Evolutionary conservation across 768 basidiomycete species (phyloP).

Genomic region (Phanerochaete sordida): DNA sequence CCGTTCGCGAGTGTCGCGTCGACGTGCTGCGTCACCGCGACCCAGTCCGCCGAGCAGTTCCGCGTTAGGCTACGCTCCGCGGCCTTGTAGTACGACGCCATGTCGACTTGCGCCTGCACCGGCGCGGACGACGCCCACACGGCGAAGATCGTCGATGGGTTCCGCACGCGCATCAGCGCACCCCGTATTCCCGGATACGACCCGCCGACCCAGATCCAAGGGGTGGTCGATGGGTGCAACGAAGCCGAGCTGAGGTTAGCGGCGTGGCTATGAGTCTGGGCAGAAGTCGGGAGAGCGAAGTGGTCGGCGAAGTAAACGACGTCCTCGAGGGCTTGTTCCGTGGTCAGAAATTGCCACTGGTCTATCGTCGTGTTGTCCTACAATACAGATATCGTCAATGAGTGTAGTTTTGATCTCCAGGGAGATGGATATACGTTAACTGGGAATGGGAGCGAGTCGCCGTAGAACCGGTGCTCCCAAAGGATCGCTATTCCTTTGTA

Average conservation of each 20-base stretch:
- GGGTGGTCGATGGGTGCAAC: slow-evolving; percentile 39
- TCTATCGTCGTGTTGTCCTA: slow-evolving; percentile 43
- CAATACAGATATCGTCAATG: neutral
- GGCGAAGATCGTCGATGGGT: slow-evolving; percentile 43
- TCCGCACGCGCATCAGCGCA: slow-evolving; percentile 42
- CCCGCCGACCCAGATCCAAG: slow-evolving; percentile 48
- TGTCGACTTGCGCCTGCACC: slow-evolving; percentile 47
- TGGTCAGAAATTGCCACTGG: slow-evolving; percentile 45
- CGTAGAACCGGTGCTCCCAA: slow-evolving; percentile 52
- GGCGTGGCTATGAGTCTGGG: neutral
- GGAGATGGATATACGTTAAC: slow-evolving; percentile 33
- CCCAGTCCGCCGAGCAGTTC: slow-evolving; percentile 52
- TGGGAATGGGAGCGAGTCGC: slow-evolving; percentile 43
- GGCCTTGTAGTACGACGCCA: slow-evolving; percentile 48
- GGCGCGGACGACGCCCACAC: slow-evolving; percentile 49
- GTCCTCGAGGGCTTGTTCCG: slow-evolving; percentile 48
- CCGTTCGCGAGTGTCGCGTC: slow-evolving; percentile 24
- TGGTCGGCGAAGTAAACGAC: slow-evolving; percentile 46
- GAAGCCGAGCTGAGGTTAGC: slow-evolving; percentile 11
- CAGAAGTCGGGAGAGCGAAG: slow-evolving; percentile 23
- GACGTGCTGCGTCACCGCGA: slow-evolving; percentile 37
- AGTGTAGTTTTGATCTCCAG: neutral
- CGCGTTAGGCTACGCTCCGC: slow-evolving; percentile 46
- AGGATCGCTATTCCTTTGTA: slow-evolving; percentile 45
- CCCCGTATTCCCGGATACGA: slow-evolving; percentile 48